phyloP scores from a whole-genome alignment of 2,329 filamentous ascomycete genomes.

The Fusarium sp. region DNA sequence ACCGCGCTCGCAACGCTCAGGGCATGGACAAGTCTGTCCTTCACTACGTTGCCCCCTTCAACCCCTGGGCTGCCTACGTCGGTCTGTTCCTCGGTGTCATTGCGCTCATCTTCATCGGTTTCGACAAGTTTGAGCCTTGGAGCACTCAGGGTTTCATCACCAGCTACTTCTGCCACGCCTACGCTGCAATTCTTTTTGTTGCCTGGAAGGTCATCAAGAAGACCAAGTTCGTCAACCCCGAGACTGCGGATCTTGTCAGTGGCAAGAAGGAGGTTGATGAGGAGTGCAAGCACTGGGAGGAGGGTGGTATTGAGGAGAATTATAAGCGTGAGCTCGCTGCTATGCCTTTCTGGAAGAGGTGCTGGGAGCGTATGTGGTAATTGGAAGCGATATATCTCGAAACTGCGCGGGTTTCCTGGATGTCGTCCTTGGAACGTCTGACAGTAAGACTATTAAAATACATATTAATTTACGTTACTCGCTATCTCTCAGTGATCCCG shows the following conservation, averaged over 20 bases:
- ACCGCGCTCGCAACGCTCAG: conserved; percentile 64
- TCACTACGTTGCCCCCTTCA: conserved; percentile 63
- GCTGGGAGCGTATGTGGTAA: conserved; percentile 58
- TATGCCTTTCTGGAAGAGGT: conserved; percentile 53
- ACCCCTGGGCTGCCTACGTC: conserved; percentile 66
- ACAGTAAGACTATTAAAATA: conserved; percentile 9
- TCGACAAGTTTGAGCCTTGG: conserved; percentile 66
- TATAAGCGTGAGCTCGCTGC: conserved; percentile 52
- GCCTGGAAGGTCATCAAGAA: conserved; percentile 52
- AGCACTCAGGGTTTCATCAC: conserved; percentile 63
- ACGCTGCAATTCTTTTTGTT: conserved; percentile 68
- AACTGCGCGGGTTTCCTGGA: background rate
- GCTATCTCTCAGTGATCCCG: background rate
- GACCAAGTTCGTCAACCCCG: conserved; percentile 59
- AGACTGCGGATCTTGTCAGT: conserved; percentile 51
- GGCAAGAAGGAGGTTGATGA: conserved; percentile 76
- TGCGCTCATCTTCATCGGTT: conserved; percentile 68
- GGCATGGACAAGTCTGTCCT: conserved; percentile 59
- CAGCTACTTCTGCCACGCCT: conserved; percentile 66
- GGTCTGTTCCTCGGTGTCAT: conserved; percentile 60
- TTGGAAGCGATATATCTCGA: background rate
- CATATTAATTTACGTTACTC: background rate
- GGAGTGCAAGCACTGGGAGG: conserved; percentile 59
- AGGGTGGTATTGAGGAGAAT: conserved; percentile 61
- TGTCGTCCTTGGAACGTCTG: background rate